Evolutionary conservation across 179 eudicot species (phyloP), one percentile per base, ranked within the genome.

Genomic region (Drosera spatulata): DNA sequence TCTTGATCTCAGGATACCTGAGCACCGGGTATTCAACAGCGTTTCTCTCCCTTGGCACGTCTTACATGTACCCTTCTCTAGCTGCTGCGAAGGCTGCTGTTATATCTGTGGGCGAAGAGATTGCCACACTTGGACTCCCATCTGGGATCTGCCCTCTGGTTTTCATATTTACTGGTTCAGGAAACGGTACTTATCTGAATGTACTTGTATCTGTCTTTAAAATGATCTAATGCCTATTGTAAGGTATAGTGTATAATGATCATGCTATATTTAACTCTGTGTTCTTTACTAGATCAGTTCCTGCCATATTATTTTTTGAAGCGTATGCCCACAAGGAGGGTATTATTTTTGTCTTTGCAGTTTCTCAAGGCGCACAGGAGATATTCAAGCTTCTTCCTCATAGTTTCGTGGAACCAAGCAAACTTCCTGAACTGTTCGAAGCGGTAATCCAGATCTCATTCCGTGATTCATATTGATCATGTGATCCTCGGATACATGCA

Each of bases 361-460:
- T 86, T 75, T 89, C 96, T 45, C 89, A 73, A 71, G 99, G 99
- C 39, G 99, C 95, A 63, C 87, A 81, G 65, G 99, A 93, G 72
- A 89, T 93, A 60, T 82, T 93, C 74, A 89, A 86, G 80, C 96
- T 93, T 71, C 95, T 93, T 73, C 99, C 99, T 72, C 95, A 86
- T 74, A 76, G 81, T 37, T 93, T 80, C 76, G 90, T 86, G 62
- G 85, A 93, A 33, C 82, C 93, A 50, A 67, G 74, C 76, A 82
- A 61, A 72, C 90, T 86, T 58, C 87, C 93, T 37, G 90, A 85
- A 75, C 79, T 93, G 55, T 83, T 76, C 78, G 77, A 62, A 75
- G 67, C 3, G 79, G 96, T 93, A 64, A n/a, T n/a, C n/a, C n/a
- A n/a, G n/a, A n/a, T n/a, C n/a, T n/a, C n/a, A n/a, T n/a, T n/a